Evolutionary conservation across 2,329 filamentous ascomycete species (phyloP), one percentile per base, ranked within the genome.

Genomic region (Aspergillus glaucus): DNA sequence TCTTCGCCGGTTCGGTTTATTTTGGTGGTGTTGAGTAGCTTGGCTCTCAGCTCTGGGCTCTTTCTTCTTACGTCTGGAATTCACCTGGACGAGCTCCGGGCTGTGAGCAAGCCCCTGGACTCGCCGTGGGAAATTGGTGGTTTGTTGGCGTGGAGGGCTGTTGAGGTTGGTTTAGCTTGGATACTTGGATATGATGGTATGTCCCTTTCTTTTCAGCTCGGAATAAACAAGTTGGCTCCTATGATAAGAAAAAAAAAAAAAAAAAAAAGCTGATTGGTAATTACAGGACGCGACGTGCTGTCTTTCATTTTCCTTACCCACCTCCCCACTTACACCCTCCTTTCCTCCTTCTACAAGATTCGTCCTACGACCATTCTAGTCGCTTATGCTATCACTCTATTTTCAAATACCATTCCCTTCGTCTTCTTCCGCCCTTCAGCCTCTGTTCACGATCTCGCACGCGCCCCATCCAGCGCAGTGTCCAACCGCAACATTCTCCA

Each of bases 271-370:
- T 51, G 36, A 43, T n/a, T 14, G 17, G 4, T 34, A 34, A 43
- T 12, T 19, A 32, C 50, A 75, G 82, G 86, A 70, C 77, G 82
- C 64, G 85, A 88, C 65, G 74, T 86, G 45, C 79, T 79, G 9
- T 77, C 81, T 43, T 72, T 88, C 62, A 80, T 80, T 50, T 66
- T 88, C 52, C 74, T 96, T 39, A 84, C 85, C 48, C 84, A 89
- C 68, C 80, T 86, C 17, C 92, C 91, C 40, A 80, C 82, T 59
- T 81, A 86, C 53, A 87, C 87, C 63, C 82, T 96, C 40, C 76
- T 95, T 24, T 76, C 77, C 26, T 82, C 82, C 46, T 95, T 94
- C 74, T 95, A 94, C 77, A 70, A 76, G 32, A 77, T 94, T 56
- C 78, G 79, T 22, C 73, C 79, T 22, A 67, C 74, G 46, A 85